Percentiles rank a stretch among this genome's conserved stretches.
These are phyloP conservation scores for Chaetothyriales sp. DNA, from an alignment of 2,329 filamentous ascomycete genomes.

Conservation along the genomic window DNA sequence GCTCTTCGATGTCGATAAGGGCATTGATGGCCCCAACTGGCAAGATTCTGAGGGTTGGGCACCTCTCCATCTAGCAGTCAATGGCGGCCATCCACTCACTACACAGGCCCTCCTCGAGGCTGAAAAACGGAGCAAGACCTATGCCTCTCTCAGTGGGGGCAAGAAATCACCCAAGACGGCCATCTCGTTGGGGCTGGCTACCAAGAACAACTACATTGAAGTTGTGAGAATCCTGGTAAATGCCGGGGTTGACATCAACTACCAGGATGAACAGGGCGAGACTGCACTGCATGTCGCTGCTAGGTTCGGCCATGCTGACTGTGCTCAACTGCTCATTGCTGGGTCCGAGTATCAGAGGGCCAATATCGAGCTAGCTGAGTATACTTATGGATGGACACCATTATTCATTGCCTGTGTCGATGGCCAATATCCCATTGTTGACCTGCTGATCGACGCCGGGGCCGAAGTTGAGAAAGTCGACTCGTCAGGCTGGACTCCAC, in stretches of 20 bases:
- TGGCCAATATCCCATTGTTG: constrained; percentile 58
- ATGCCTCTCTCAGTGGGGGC: constrained; percentile 40
- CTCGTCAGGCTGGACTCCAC: constrained; percentile 83
- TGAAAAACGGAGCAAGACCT: constrained; percentile 51
- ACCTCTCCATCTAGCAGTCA: constrained; percentile 80
- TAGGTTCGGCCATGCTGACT: constrained; percentile 69
- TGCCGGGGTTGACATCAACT: constrained; percentile 83
- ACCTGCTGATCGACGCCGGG: constrained; percentile 62
- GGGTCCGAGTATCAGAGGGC: constrained; percentile 57
- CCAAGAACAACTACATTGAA: constrained; percentile 67
- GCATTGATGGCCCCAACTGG: constrained; percentile 77
- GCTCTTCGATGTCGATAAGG: constrained; percentile 67
- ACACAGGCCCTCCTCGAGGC: constrained; percentile 67
- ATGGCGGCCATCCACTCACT: constrained; percentile 76
- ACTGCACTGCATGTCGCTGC: constrained; percentile 85
- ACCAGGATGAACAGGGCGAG: constrained; percentile 77
- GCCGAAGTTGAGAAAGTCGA: constrained; percentile 62
- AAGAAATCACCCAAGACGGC: constrained; percentile 64
- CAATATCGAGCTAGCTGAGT: constrained; percentile 62
- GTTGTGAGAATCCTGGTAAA: constrained; percentile 82
- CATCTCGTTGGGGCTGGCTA: constrained; percentile 72
- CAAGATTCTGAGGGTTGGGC: constrained; percentile 86
- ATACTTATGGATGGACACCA: constrained; percentile 86
- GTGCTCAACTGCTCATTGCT: constrained; percentile 58
- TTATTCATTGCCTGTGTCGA: constrained; percentile 86